Conservation (phyloP, 179 eudicot genomes). For the Spinacia oleracea region DNA sequence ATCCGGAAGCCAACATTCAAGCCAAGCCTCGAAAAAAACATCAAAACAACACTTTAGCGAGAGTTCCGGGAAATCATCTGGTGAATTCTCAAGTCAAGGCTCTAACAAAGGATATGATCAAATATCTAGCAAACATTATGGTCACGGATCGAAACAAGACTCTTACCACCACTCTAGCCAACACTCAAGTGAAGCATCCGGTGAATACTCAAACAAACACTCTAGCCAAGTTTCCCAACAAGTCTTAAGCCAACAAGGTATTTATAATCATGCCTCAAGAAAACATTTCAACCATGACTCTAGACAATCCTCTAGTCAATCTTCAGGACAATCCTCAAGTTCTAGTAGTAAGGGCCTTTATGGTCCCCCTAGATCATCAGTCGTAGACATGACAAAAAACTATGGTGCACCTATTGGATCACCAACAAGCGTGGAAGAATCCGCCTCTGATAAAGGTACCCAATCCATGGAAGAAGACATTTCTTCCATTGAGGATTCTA, state of each 20-base stretch:
- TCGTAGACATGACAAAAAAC: constrained; percentile 18
- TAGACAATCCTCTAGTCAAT: not conserved
- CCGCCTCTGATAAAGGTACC: not conserved
- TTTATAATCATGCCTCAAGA: not conserved
- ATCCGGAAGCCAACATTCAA: not conserved
- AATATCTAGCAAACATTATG: not conserved
- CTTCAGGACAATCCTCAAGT: not conserved
- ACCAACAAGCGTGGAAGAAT: constrained; percentile 1
- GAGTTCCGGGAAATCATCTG: too few species aligned
- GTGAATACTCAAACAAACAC: not conserved
- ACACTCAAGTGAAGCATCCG: not conserved
- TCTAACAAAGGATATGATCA: not conserved
- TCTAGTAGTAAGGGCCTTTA: constrained; percentile 12
- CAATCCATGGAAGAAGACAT: constrained; percentile 1
- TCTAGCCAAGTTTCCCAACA: not conserved
- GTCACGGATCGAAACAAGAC: not conserved
- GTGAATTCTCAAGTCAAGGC: not conserved
- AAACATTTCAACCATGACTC: not conserved
- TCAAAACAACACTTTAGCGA: not conserved
- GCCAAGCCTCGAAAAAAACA: not conserved
- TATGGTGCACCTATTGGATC: constrained; percentile 19
- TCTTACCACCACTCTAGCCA: not conserved
- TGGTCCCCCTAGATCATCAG: constrained; percentile 22
- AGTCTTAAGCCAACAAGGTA: not conserved
- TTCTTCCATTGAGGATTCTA: constrained; percentile 14